Base-by-base conservation (phyloP, 495 filamentous ascomycete species). In the Penicillium daleae region DNA sequence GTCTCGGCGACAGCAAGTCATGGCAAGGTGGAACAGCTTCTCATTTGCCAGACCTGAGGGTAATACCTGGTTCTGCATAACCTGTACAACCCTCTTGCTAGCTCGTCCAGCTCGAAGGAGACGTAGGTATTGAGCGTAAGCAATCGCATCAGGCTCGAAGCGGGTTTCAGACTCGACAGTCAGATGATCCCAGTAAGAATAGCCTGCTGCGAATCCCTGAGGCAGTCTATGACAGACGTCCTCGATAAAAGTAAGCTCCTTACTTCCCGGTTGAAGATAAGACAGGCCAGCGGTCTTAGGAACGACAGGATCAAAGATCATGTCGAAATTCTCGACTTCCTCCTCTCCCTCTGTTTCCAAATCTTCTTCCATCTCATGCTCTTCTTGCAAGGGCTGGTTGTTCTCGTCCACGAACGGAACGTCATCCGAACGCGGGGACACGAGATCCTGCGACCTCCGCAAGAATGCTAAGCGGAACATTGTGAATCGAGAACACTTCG, bases 141-240 rank as follows among this genome's bases (percentile, higher is more conserved):
- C 90, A 24, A 85, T 78, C 10, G 75, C 55, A 72, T 98, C 95
- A 6, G 93, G 93, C 4, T 76, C 63, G 59, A 97, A 72, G 24
- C 67, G 71, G 67, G 69, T 32, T 1, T 70, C 66, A 6, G 71
- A 60, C 1, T 71, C 73, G 22, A 71, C 59, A 0, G 89, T 92
- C 61, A 97, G 76, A 12, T 87, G 67, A 9, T 87, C 72, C 92
- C 92, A 97, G 76, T 97, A 97, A 15, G 78, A 76, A 29, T 75
- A 71, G 13, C 86, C 88, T 37, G 66, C 44, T 4, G 65, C 63
- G 5, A 65, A 46, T 4, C 65, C 73, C 56, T 80, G 74, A 1
- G 65, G 70, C 61, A 79, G 69, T 26, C 58, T 60, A 24, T 66
- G 42, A 59, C 90, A 86, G 6, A 89, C 82, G 52, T 86, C 75